A percentile compares a stretch with the other conserved stretches of the same genome.
phyloP scores from a whole-genome alignment of 225 moss, liverwort and hornwort species.

The Physcomitrellopsis africana region DNA sequence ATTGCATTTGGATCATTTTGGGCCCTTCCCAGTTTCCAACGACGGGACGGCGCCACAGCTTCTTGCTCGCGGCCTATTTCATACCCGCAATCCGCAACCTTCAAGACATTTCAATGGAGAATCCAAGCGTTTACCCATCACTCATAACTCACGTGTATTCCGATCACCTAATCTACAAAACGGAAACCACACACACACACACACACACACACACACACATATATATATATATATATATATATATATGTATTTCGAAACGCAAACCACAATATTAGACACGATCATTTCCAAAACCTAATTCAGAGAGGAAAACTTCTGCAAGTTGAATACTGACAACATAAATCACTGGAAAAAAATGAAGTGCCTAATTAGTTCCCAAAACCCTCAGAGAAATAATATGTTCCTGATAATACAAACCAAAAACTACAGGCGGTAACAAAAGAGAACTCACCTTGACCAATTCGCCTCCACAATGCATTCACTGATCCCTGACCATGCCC shows the following conservation, averaged over 20 bases:
- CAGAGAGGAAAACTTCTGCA: background rate
- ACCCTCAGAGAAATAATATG: slow-evolving; percentile 1
- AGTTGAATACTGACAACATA: slow-evolving; percentile 12
- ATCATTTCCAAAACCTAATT: background rate
- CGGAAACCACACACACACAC: too few species aligned
- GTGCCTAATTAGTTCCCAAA: background rate
- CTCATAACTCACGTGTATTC: slow-evolving; percentile 19
- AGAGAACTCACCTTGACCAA: slow-evolving; percentile 28
- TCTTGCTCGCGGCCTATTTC: slow-evolving; percentile 11
- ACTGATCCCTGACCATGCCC: background rate
- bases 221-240: too few species aligned
- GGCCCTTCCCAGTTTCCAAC: background rate
- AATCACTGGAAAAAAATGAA: slow-evolving; percentile 6
- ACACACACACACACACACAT: too few species aligned
- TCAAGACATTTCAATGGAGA: background rate
- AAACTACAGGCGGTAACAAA: background rate
- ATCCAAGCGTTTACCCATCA: background rate
- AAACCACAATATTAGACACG: background rate
- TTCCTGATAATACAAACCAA: background rate
- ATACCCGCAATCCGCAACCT: slow-evolving; percentile 27
- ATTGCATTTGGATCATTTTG: slow-evolving; percentile 3
- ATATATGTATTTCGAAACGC: too few species aligned
- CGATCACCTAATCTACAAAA: slow-evolving; percentile 18
- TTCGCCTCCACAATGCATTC: background rate
- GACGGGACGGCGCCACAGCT: background rate